phyloP scores from a whole-genome alignment of 2,329 filamentous ascomycete genomes.

The Fusarium cicatricum region DNA sequence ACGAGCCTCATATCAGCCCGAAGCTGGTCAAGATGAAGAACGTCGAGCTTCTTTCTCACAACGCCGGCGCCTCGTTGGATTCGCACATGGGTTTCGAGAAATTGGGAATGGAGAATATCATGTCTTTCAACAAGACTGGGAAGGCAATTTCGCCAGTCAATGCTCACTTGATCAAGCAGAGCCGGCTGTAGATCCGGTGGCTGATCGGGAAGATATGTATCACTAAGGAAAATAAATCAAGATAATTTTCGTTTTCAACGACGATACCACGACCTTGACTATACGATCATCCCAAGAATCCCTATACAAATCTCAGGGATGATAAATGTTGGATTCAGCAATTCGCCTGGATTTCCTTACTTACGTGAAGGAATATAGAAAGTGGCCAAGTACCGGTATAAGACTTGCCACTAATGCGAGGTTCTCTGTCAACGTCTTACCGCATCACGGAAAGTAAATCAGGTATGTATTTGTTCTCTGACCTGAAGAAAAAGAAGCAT shows the following conservation, averaged over 20 bases:
- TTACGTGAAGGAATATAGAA: no score
- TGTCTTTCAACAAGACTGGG: conserved; percentile 30
- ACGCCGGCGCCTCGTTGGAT: conserved; percentile 38
- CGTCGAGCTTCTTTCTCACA: conserved; percentile 39
- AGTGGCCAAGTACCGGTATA: no score
- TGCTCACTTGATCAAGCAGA: conserved; percentile 39
- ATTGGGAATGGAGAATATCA: conserved; percentile 41
- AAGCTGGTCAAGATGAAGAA: conserved; percentile 40
- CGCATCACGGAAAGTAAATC: no score
- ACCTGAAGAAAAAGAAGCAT: no score
- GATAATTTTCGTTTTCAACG: no score
- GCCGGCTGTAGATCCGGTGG: conserved; percentile 25
- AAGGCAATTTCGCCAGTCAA: conserved; percentile 41
- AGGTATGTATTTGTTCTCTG: no score
- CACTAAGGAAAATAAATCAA: not conserved
- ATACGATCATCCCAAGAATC: no score
- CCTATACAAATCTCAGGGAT: no score
- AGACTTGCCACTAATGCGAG: no score
- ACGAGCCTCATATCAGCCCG: conserved; percentile 63
- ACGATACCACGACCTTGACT: no score
- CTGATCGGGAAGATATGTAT: not conserved
- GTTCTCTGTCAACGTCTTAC: no score
- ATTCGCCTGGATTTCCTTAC: no score
- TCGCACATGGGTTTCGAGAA: conserved; percentile 39
- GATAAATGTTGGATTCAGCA: not conserved